Conservation (phyloP, 768 basidiomycete genomes). For the Grammothele lineata region DNA sequence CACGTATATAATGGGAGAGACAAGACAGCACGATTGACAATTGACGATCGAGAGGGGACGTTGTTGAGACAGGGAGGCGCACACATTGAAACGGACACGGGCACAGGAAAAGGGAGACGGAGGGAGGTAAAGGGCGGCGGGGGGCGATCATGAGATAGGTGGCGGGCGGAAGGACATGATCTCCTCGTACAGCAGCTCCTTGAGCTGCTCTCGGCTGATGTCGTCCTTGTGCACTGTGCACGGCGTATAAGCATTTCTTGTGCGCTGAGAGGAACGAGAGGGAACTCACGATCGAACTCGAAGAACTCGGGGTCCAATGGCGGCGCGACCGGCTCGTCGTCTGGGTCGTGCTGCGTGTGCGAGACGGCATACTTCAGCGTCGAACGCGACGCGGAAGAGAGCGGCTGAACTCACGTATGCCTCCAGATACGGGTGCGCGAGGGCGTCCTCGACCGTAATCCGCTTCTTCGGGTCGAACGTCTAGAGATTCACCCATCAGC, state of each 20-base stretch:
- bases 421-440: slow-evolving; percentile 93
- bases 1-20: slow-evolving; percentile 13
- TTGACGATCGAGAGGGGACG: background rate
- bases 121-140: too few species aligned
- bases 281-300: slow-evolving; percentile 83
- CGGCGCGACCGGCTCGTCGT: slow-evolving; percentile 93
- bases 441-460: slow-evolving; percentile 88
- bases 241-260: background rate
- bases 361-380: slow-evolving; percentile 1
- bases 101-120: too few species aligned
- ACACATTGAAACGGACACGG: too few species aligned
- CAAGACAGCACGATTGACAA: slow-evolving; percentile 11
- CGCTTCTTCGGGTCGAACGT: slow-evolving; percentile 99
- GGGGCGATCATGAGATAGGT: slow-evolving; percentile 37
- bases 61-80: too few species aligned
- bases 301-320: slow-evolving; percentile 97
- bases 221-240: slow-evolving; percentile 86
- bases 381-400: slow-evolving; percentile 3
- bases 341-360: slow-evolving; percentile 74
- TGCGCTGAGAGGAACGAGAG: background rate
- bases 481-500: slow-evolving; percentile 30
- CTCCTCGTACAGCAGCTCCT: slow-evolving; percentile 91
- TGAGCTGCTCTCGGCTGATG: slow-evolving; percentile 92
- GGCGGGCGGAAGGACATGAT: slow-evolving; percentile 84
- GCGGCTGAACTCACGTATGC: slow-evolving; percentile 63